Base-by-base conservation (phyloP, 805 yeast species). In the Candida easanensis region DNA sequence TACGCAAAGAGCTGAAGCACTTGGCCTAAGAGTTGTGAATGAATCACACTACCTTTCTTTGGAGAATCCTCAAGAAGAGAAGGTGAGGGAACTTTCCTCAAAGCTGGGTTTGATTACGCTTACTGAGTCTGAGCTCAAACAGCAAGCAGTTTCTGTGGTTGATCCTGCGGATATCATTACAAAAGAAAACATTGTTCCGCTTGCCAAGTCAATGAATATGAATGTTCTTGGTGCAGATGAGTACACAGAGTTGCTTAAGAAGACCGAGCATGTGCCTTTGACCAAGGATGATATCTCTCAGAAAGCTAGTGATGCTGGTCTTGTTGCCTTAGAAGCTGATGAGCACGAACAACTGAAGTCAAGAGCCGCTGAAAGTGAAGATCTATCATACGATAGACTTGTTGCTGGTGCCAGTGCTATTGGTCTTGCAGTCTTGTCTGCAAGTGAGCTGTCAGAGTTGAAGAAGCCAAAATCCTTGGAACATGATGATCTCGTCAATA, bases 271-370 rank as follows among this genome's bases (percentile, higher is more conserved):
- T 13, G 36, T 37, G 11, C 38, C 39, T 3, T 34, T 40, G n/a
- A 34, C 49, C 1, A 42, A 42, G 21, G 46, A 49, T 3, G 42
- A 38, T 13, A 17, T 55, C 14, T 23, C 39, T 9, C 22, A 33
- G 2, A 47, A 39, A 17, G 48, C 53, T 13, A 41, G 51, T 5
- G 66, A 62, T 11, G 50, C 59, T 28, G 73, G 69, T 5, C 49
- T 70, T 36, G 60, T 63, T 7, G 41, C 62, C 7, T 9, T 47
- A 11, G 20, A 43, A 10, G 8, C 32, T 4, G 30, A 32, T 5
- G 46, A 46, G 17, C 21, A 18, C 9, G 41, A 46, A 1, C 35
- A 30, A 13, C 44, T 51, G 28, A 36, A 32, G 18, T 7, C n/a
- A 4, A 18, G 34, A 28, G 49, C 41, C 10, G 25, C 27, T 6